Percentiles rank a stretch among this genome's conserved stretches.
phyloP scores from a whole-genome alignment of 164 flowering plant species.

The Platanus orientalis region DNA sequence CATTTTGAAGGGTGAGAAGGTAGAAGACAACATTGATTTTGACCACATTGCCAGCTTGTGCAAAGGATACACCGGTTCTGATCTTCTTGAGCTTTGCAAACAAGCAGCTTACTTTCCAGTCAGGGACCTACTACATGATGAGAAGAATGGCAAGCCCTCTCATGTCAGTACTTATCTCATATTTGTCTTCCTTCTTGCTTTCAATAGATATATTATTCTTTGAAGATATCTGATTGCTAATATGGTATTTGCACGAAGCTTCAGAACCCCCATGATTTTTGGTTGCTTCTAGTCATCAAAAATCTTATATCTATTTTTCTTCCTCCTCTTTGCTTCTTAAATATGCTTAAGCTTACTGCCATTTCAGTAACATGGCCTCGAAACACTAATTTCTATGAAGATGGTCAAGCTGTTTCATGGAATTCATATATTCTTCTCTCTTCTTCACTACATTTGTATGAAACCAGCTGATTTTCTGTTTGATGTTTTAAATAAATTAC shows the following conservation, averaged over 20 bases:
- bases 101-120: constrained; percentile 94
- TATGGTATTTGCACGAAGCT: not conserved
- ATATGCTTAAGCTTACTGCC: too few species aligned
- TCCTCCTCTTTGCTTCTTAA: too few species aligned
- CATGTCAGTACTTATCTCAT: constrained; percentile 41
- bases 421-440: not conserved
- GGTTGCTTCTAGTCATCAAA: not conserved
- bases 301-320: too few species aligned
- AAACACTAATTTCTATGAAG: too few species aligned
- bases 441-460: too few species aligned
- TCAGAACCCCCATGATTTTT: not conserved
- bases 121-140: constrained; percentile 73
- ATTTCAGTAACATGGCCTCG: too few species aligned
- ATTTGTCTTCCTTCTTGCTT: not conserved
- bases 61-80: constrained; percentile 95
- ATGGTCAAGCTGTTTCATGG: not conserved
- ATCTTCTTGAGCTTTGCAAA: constrained; percentile 92
- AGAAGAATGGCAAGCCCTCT: constrained; percentile 55
- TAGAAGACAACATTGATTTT: constrained; percentile 63
- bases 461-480: too few species aligned
- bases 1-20: constrained; percentile 72
- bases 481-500: not conserved
- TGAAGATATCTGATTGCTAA: not conserved
- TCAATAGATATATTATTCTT: not conserved
- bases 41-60: constrained; percentile 63